Conservation (phyloP, 305 asterid species). For the Fraxinus velutina region DNA sequence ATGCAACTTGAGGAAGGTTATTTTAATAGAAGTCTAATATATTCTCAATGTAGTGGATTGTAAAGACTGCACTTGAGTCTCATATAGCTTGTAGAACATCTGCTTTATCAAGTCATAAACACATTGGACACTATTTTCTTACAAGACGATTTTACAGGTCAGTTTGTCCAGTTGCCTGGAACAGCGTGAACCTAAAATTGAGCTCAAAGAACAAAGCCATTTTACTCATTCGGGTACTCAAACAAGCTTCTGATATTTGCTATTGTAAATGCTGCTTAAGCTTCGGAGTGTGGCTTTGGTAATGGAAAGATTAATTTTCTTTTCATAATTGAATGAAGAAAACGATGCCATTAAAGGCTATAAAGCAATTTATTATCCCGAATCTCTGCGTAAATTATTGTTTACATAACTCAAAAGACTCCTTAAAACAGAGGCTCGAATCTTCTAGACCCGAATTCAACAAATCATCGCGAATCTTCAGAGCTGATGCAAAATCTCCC, state of each 20-base stretch:
- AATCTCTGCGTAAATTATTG: background rate
- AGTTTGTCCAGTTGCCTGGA: background rate
- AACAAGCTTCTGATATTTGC: background rate
- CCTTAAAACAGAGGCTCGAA: background rate
- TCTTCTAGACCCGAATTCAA: slow-evolving; percentile 14
- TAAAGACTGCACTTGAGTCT: background rate
- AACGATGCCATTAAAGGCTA: background rate
- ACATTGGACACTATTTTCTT: background rate
- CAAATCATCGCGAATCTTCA: slow-evolving; percentile 34
- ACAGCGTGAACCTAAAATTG: background rate
- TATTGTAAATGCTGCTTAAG: background rate
- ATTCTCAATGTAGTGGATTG: background rate
- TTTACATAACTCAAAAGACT: background rate
- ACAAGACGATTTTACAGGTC: background rate
- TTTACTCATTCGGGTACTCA: background rate
- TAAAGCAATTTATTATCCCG: background rate
- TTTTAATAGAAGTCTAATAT: background rate
- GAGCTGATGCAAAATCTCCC: slow-evolving; percentile 45
- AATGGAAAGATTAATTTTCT: background rate
- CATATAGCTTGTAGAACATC: background rate
- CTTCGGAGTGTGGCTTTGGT: background rate
- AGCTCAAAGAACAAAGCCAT: background rate
- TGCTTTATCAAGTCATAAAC: background rate
- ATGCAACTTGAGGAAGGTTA: background rate
- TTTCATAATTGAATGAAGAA: background rate